Conservation (phyloP, 345 rosid genomes). For the Jatropha curcas region DNA sequence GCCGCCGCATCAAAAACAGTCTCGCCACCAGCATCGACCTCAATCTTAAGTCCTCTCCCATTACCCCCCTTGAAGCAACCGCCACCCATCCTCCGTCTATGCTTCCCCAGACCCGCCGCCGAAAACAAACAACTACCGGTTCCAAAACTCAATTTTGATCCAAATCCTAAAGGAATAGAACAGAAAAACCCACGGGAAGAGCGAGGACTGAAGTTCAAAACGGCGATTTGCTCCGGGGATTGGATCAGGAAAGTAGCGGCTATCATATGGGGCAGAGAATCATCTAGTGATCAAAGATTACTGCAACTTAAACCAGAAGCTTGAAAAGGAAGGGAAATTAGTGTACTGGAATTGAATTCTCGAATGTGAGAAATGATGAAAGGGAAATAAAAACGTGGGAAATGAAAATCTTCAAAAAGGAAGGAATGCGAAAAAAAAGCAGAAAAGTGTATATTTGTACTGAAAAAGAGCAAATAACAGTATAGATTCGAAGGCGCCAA, state of each 20-base stretch:
- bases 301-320: neutral
- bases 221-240: slow-evolving; percentile 23
- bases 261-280: slow-evolving; percentile 48
- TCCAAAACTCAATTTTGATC: neutral
- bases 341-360: neutral
- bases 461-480: neutral
- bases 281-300: neutral
- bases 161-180: neutral
- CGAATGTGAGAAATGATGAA: neutral
- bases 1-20: slow-evolving; percentile 49
- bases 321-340: neutral
- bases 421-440: neutral
- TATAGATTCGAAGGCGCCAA: no score
- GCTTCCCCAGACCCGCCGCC: slow-evolving; percentile 20
- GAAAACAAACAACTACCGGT: neutral
- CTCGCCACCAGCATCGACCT: slow-evolving; percentile 66
- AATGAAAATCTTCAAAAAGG: neutral
- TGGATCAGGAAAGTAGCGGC: slow-evolving; percentile 28
- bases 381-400: neutral
- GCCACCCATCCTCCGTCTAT: slow-evolving; percentile 35
- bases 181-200: neutral
- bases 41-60: slow-evolving; percentile 39
- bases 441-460: neutral
- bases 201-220: slow-evolving; percentile 14
- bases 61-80: slow-evolving; percentile 52